Base-by-base conservation (phyloP, 805 yeast genomes). In the Candida argentea region DNA sequence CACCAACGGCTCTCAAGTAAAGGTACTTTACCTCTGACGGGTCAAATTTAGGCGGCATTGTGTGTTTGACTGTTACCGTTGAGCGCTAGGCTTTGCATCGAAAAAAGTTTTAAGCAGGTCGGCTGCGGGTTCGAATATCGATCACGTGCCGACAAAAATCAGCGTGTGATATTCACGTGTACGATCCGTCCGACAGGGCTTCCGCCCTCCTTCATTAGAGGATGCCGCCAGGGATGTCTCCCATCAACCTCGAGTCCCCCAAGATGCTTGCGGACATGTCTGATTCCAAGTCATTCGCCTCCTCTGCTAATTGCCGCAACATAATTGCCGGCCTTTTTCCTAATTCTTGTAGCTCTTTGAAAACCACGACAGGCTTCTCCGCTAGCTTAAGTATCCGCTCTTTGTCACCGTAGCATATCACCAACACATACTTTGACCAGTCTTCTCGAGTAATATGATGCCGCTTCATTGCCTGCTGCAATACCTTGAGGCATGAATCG, bases 1-100 rank as follows among this genome's bases (percentile, higher is more conserved):
- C 98, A 83, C 98, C 98, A 54, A 86, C 93, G 70, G 98, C 96
- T 82, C 98, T 85, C 70, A 91, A 74, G 84, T 89, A 89, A 72
- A 91, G 74, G 83, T 72, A 84, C 72, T 87, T 87, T 65, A 91
- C 95, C 83, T 91, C 98, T 75, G 51, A 71, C 62, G 98, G 98
- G 69, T 91, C 98, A 73, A 87, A 77, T 77, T 91, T 85, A 74
- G 95, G 95, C 73, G 95, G 94, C 95, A 85, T 83, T 39, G 47
- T 57, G 44, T 25, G n/a, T n/a, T n/a, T n/a, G n/a, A n/a, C n/a
- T n/a, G n/a, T n/a, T n/a, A n/a, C n/a, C n/a, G n/a, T n/a, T n/a
- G n/a, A n/a, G n/a, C n/a, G n/a, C n/a, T n/a, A n/a, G n/a, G n/a
- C n/a, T n/a, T n/a, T n/a, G n/a, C n/a, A n/a, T n/a, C n/a, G n/a